Base-by-base conservation (phyloP, 805 yeast genomes). In the Candida suzukii region DNA sequence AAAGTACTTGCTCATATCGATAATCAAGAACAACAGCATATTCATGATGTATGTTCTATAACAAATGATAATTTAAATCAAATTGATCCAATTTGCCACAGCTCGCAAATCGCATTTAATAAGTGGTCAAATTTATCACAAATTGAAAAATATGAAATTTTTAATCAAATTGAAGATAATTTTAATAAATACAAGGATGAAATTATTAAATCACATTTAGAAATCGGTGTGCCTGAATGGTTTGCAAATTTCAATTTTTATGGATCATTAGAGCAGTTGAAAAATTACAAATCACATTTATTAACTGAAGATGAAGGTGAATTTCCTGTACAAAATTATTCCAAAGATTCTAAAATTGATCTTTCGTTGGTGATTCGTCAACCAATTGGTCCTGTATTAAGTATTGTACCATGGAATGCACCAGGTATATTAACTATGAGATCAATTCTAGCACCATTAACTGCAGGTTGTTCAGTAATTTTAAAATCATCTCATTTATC, bases 341-440 rank as follows among this genome's bases (percentile, higher is more conserved):
- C 37, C 18, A 10, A 37, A 2, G 24, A 18, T 2, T 26, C 29
- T 9, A 21, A 39, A 16, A 19, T 35, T 19, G 49, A 46, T 13
- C 37, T 55, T 21, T 38, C 57, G 1, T 21, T 68, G 40, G 58
- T 61, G 2, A 33, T 61, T 14, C 59, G 54, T 33, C 58, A 61
- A 33, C 76, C 77, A 1, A 41, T 69, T 14, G 76, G 77, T 1
- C 70, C 74, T 0, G 70, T 71, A 1, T 48, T 71, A 28, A 60
- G 73, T 16, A 64, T 71, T 2, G 58, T 74, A 2, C 68, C 77
- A 0, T 71, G 76, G 76, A 71, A 71, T 52, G 75, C 73, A 1
- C 74, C 77, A 2, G 64, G 64, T 0, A 56, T 69, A 14, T 52
- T 71, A 27, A 53, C 64, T 13, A 57, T 61, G 14, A 56, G 76